Evolutionary conservation across 2,329 filamentous ascomycete genomes (phyloP), one percentile per base, ranked within the genome.

Genomic region (Uncinocarpus reesii): DNA sequence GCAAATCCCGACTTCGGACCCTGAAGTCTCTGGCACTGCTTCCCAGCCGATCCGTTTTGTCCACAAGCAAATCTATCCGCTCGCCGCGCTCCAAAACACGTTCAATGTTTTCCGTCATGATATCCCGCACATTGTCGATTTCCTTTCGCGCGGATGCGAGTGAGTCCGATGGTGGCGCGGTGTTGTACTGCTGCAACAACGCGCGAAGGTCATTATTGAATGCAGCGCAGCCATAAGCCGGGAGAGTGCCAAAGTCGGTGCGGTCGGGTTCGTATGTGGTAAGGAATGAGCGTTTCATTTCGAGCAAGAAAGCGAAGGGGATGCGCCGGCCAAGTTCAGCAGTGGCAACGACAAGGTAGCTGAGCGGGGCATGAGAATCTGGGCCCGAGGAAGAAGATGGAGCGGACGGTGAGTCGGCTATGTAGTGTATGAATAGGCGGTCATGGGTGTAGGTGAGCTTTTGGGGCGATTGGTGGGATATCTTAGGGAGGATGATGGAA

Each of bases 91-190:
- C 87, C 34, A 95, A 71, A 54, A 95, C 76, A 45, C 84, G 78
- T 74, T 95, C 89, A 56, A 95, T 95, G 64, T 95, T 95, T 71
- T 88, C 81, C 49, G 86, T 93, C 89, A 95, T 95, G 64, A 95
- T 93, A 54, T 88, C 86, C 48, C 84, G 73, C 44, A 94, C 88
- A 60, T 86, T 89, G 56, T 95, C 89, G 58, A 98, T 95, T 70
- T 96, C 92, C 49, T 80, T 76, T 67, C 86, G 83, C 31, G 87
- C 90, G 53, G 84, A 89, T 47, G 78, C 74, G 52, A 96, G 80
- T 53, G 89, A 86, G 70, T 96, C 87, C 36, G 84, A 80, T 20
- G 79, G 79, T 53, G 79, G 77, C 7, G 86, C 86, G 21, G 84
- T 84, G 47, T 89, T 90, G 68, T 85, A 92, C 53, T 88, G 83